Evolutionary conservation across 106 monocot genomes (phyloP).

Genomic region (Apostasia ramifera): DNA sequence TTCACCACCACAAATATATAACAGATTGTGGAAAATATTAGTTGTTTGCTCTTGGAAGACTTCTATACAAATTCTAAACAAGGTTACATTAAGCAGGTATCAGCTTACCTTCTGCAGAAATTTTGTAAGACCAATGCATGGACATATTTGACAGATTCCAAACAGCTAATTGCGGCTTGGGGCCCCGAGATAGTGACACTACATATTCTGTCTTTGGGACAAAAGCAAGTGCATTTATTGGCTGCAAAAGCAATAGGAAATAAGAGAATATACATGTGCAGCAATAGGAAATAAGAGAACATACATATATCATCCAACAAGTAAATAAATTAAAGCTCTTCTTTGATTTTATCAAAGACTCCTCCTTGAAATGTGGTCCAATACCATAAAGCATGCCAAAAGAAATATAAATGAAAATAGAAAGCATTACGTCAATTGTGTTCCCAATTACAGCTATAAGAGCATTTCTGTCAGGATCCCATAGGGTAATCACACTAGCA

Average conservation of each 20-base stretch:
- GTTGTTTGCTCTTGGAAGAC: too few species aligned
- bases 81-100: neutral
- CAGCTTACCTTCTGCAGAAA: constrained; percentile 65
- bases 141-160: constrained; percentile 73
- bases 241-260: constrained; percentile 34
- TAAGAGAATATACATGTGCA: neutral
- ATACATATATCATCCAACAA: neutral
- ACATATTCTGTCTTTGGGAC: constrained; percentile 66
- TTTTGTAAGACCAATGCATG: constrained; percentile 76
- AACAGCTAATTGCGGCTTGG: constrained; percentile 57
- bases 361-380: neutral
- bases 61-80: too few species aligned
- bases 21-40: too few species aligned
- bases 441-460: constrained; percentile 85
- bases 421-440: constrained; percentile 44
- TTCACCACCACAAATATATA: too few species aligned
- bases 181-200: constrained; percentile 43
- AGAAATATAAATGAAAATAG: neutral
- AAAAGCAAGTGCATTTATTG: constrained; percentile 65
- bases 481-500: constrained; percentile 65
- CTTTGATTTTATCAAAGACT: neutral
- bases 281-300: neutral
- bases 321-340: neutral
- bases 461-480: constrained; percentile 79
- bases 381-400: neutral